A percentile compares a stretch with the other conserved stretches of the same genome.
These are phyloP conservation scores for Nissolia schottii DNA, from an alignment of 306 rosid species.

Conservation along the genomic window DNA sequence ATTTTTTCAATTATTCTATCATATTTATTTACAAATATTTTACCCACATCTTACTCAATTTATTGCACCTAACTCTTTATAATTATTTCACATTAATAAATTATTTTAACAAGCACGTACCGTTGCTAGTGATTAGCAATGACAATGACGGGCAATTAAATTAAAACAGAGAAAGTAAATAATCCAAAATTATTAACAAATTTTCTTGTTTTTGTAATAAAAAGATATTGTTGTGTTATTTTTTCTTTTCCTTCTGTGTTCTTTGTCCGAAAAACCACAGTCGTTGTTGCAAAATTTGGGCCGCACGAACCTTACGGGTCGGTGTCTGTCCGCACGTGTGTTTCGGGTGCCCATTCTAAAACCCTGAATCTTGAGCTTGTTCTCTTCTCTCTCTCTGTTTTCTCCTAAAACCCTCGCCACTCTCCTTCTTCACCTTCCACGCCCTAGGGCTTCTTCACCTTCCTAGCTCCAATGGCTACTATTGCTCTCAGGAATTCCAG, in stretches of 20 bases:
- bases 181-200: no score
- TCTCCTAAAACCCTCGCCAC: constrained; percentile 39
- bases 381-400: background rate
- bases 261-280: background rate
- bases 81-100: no score
- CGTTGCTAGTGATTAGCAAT: no score
- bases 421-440: background rate
- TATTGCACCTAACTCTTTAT: no score
- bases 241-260: background rate
- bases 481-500: constrained; percentile 49
- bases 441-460: background rate
- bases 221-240: background rate
- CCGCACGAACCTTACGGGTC: constrained; percentile 21
- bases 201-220: background rate
- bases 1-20: no score
- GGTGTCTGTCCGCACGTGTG: constrained; percentile 28
- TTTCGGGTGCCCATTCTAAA: constrained; percentile 23
- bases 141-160: no score
- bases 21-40: no score
- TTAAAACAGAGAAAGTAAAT: no score
- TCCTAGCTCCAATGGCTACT: constrained; percentile 53
- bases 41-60: no score
- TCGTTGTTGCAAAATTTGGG: constrained; percentile 2
- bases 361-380: constrained; percentile 34
- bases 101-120: no score